Base-by-base conservation (phyloP, 2,329 filamentous ascomycete species). In the Thielaviopsis punctulata region DNA sequence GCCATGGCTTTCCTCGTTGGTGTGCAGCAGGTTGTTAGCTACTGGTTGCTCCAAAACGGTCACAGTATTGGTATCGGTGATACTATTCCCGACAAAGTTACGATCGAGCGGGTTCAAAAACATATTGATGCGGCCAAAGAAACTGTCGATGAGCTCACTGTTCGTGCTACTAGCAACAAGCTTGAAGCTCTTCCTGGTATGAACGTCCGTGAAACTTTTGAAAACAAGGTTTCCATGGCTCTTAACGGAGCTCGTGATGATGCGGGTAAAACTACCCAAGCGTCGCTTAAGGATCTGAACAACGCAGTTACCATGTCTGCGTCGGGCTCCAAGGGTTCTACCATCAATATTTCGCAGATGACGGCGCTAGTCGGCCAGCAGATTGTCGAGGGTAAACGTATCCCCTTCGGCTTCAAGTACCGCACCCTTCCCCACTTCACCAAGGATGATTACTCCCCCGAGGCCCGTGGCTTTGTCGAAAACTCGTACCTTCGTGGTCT, bases 341-440 rank as follows among this genome's bases (percentile, higher is more conserved):
- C 87, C 12, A 96, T 98, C 73, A 99, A 99, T 66, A 96, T 99
- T 61, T 95, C 93, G 15, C 92, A 99, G 68, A 98, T 99, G 92
- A 93, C 89, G 57, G 92, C 92, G 23, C 78, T 96, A 58, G 93
- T 99, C 55, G 92, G 93, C 58, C 92, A 98, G 65, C 93, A 98
- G 65, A 94, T 93, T 58, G 88, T 98, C 8, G 92, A 98, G 70
- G 93, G 92, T 62, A 95, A 95, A 69, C 92, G 92, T 73, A 95
- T 98, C 71, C 92, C 92, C 1, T 98, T 95, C 63, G 92, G 93
- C 21, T 98, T 98, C 79, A 95, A 96, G 66, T 96, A 98, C 65
- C 82, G 92, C 50, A 95, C 92, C 0, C 71, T 98, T 55, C 92
- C 92, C 2, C 92, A 98, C 67, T 98, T 98, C 68, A 95, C 92